phyloP scores from a whole-genome alignment of 2,329 filamentous ascomycete genomes.

The Fusarium guadeloupense region DNA sequence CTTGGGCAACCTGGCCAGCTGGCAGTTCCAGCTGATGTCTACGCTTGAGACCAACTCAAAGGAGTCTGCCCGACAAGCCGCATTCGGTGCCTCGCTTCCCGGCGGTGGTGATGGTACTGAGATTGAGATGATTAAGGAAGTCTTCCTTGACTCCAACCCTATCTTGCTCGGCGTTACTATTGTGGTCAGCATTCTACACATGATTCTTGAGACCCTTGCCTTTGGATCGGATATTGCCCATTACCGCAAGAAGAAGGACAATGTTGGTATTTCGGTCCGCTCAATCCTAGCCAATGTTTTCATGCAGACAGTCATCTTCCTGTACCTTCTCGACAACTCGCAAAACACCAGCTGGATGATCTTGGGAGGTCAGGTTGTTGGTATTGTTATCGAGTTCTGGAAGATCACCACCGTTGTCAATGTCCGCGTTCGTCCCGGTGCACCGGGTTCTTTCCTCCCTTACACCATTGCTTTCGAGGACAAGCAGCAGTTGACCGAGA shows the following conservation, averaged over 20 bases:
- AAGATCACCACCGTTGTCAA: conserved; percentile 97
- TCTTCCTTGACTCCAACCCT: conserved; percentile 92
- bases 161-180: conserved; percentile 87
- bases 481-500: conserved; percentile 94
- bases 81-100: conserved; percentile 74
- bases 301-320: conserved; percentile 95
- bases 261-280: conserved; percentile 93
- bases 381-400: conserved; percentile 78
- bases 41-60: conserved; percentile 89
- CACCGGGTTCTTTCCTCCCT: conserved; percentile 75
- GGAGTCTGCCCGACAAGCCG: conserved; percentile 80
- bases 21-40: conserved; percentile 89
- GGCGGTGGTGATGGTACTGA: conserved; percentile 90
- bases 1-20: conserved; percentile 81
- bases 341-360: conserved; percentile 99
- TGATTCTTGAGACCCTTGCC: conserved; percentile 93
- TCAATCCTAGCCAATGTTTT: conserved; percentile 97
- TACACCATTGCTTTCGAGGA: conserved; percentile 90
- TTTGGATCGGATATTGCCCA: conserved; percentile 98
- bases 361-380: conserved; percentile 88
- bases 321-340: conserved; percentile 96
- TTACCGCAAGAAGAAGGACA: conserved; percentile 99
- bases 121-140: conserved; percentile 96
- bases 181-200: conserved; percentile 86
- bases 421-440: conserved; percentile 77